Evolutionary conservation across 345 rosid genomes (phyloP), one percentile per base, ranked within the genome.

Genomic region (Rhizophora apiculata): DNA sequence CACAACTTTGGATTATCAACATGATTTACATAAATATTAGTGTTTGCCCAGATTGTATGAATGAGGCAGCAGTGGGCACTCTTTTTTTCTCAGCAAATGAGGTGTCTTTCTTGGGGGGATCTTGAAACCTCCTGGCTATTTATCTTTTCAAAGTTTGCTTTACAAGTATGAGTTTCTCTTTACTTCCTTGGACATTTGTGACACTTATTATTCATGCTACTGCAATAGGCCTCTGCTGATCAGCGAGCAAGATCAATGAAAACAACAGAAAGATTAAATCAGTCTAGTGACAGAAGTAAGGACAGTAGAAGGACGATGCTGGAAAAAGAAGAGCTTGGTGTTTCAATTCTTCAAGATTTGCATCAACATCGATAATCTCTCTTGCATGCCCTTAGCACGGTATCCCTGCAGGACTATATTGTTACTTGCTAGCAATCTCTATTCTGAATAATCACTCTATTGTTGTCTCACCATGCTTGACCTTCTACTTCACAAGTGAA

Each of bases 321-420:
- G 65, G 99, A 96, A 78, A 96, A 98, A 24, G 99, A 96, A 83
- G 98, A 96, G 30, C 93, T 92, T 46, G 98, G 99, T 49, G 99
- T 96, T 71, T 92, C 99, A 6, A 85, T 96, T 81, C 98, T 96
- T 75, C 90, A 90, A 68, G 99, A 96, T 78, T 74, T 96, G 80
- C 92, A 89, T 83, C 80, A 87, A 66, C 99, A 96, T 81, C 64
- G 99, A 65, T 91, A 96, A 69, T 76, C 97, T 77, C 98, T 96
- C 70, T 72, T 96, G 57, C 89, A 85, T 4, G 87, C 96, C 43
- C 73, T 88, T 34, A 83, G 85, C 81, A 85, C 92, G 72, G 99
- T 95, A 83, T 56, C 26, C 19, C 27, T 39, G 21, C 64, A 59
- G 18, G 7, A 22, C 1, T 64, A 31, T 24, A 29, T 54, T 36